A percentile compares a stretch with the other conserved stretches of the same genome.
phyloP scores from a whole-genome alignment of 140 eudicot species.

The Senecio squalidus region DNA sequence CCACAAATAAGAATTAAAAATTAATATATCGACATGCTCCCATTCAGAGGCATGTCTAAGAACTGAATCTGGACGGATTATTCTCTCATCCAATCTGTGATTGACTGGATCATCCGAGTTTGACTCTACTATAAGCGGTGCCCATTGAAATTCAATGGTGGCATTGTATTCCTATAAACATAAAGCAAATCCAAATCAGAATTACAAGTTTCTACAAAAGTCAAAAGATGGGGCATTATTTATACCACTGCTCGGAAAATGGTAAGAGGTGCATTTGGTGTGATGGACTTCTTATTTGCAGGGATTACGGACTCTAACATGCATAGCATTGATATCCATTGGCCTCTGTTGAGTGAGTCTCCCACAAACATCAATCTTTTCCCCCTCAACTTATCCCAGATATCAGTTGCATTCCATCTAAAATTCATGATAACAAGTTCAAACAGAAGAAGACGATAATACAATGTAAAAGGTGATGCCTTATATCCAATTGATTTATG shows the following conservation, averaged over 20 bases:
- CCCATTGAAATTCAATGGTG: conserved; percentile 92
- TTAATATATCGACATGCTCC: conserved; percentile 76
- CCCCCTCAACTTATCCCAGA: conserved; percentile 86
- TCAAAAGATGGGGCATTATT: not conserved
- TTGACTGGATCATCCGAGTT: conserved; percentile 92
- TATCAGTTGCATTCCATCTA: conserved; percentile 77
- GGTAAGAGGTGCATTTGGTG: conserved; percentile 87
- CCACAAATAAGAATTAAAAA: conserved; percentile 93
- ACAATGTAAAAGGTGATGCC: not conserved
- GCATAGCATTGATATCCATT: conserved; percentile 94
- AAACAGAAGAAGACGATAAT: no score
- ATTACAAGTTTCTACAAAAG: not conserved
- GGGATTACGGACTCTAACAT: conserved; percentile 74
- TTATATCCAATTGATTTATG: not conserved
- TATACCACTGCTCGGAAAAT: conserved; percentile 88
- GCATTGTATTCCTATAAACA: conserved; percentile 80
- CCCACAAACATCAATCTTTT: conserved; percentile 93
- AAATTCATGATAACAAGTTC: conserved; percentile 2
- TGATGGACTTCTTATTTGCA: conserved; percentile 66
- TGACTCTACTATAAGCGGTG: conserved; percentile 93
- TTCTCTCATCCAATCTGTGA: conserved; percentile 83
- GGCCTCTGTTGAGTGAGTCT: conserved; percentile 93
- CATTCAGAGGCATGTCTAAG: conserved; percentile 79
- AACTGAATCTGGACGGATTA: conserved; percentile 83
- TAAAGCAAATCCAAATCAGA: conserved; percentile 7